phyloP scores from a whole-genome alignment of 495 filamentous ascomycete genomes.

The Bombardia bombarda region DNA sequence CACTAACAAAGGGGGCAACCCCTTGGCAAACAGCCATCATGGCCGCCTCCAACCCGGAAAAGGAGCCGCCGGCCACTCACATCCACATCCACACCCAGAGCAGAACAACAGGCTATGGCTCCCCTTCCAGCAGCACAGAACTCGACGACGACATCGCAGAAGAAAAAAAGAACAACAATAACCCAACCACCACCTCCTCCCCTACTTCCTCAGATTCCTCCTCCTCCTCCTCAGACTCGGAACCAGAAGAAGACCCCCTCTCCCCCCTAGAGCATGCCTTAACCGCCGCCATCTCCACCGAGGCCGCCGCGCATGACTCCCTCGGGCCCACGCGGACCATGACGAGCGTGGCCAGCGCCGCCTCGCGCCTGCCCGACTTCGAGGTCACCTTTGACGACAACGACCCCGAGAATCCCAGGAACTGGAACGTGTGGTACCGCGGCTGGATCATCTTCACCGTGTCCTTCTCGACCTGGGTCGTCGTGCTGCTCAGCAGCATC shows the following conservation, averaged over 20 bases:
- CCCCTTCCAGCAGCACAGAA: too few species aligned
- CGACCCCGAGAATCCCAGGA: constrained; percentile 64
- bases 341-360: constrained; percentile 51
- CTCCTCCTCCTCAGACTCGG: too few species aligned
- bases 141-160: too few species aligned
- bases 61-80: too few species aligned
- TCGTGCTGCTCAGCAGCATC: constrained; percentile 80
- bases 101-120: too few species aligned
- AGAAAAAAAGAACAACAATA: too few species aligned
- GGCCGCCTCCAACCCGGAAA: too few species aligned
- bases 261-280: constrained; percentile 28
- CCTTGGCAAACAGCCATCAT: too few species aligned
- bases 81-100: too few species aligned
- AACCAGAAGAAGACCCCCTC: constrained; percentile 29
- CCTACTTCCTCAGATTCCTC: too few species aligned
- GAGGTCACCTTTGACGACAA: constrained; percentile 67
- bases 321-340: constrained; percentile 21
- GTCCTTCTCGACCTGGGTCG: constrained; percentile 63
- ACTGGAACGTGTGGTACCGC: constrained; percentile 67
- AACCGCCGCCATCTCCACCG: constrained; percentile 8
- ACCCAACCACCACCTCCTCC: too few species aligned
- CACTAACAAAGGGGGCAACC: too few species aligned
- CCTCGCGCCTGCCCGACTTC: constrained; percentile 55
- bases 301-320: not conserved
- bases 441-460: constrained; percentile 53